phyloP scores from a whole-genome alignment of 2,329 filamentous ascomycete species.

The Hypoxylon sp. region DNA sequence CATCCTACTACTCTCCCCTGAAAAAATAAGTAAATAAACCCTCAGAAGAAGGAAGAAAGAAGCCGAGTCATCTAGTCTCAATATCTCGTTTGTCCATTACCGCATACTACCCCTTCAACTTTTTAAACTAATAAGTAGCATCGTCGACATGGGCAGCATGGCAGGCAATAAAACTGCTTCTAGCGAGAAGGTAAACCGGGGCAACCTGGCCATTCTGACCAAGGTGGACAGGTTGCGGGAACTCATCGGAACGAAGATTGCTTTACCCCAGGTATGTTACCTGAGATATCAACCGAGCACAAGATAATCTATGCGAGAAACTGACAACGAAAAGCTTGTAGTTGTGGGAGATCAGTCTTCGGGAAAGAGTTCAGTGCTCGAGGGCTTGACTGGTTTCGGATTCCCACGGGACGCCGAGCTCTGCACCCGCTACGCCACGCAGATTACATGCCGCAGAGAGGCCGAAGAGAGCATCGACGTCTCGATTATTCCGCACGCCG shows the following conservation, averaged over 20 bases:
- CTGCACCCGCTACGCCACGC: slow-evolving; percentile 59
- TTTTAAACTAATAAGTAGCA: slow-evolving; percentile 2
- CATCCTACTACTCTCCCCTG: too few species aligned
- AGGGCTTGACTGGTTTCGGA: slow-evolving; percentile 63
- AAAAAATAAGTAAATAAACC: not conserved
- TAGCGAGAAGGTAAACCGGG: slow-evolving; percentile 12
- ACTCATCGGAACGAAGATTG: slow-evolving; percentile 49
- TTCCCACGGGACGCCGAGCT: slow-evolving; percentile 55
- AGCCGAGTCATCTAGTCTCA: too few species aligned
- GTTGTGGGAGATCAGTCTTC: slow-evolving; percentile 87
- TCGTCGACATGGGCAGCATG: slow-evolving; percentile 23
- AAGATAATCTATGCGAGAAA: not conserved
- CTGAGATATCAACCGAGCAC: slow-evolving; percentile 30
- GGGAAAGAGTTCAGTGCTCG: slow-evolving; percentile 84
- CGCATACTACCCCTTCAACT: not conserved
- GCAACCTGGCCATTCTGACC: slow-evolving; percentile 41
- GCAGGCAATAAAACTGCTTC: not conserved
- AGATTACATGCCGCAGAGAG: slow-evolving; percentile 55
- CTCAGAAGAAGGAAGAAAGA: too few species aligned
- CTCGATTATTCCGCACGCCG: slow-evolving; percentile 51
- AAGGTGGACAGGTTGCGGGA: slow-evolving; percentile 54
- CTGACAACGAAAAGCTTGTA: slow-evolving; percentile 67
- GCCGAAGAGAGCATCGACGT: slow-evolving; percentile 47
- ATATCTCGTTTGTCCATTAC: not conserved
- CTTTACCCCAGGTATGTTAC: slow-evolving; percentile 41